Evolutionary conservation across 179 eudicot species (phyloP).

Genomic region (Carnegiea gigantea): DNA sequence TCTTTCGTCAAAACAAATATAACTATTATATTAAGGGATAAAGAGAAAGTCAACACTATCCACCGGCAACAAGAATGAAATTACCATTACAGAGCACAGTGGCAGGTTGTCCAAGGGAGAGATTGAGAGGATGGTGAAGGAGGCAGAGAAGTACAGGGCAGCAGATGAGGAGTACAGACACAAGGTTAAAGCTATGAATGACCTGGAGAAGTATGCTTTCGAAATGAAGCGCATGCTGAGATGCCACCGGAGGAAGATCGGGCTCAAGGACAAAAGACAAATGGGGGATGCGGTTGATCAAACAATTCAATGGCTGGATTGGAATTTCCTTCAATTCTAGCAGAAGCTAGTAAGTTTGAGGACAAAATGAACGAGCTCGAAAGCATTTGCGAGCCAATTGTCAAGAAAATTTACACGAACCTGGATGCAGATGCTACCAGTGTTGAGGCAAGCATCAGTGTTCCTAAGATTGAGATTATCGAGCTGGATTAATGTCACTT

Average conservation of each 20-base stretch:
- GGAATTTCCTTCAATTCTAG: constrained; percentile 5
- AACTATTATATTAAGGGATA: too few species aligned
- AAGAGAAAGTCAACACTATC: too few species aligned
- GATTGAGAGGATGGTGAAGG: constrained; percentile 19
- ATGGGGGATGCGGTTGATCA: constrained; percentile 20
- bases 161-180: constrained; percentile 13
- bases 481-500: constrained; percentile 10
- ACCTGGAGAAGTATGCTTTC: constrained; percentile 12
- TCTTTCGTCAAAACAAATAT: too few species aligned
- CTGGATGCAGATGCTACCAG: background rate
- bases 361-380: constrained; percentile 20
- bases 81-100: constrained; percentile 23
- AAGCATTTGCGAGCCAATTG: constrained; percentile 15
- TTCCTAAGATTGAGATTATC: constrained; percentile 10
- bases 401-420: background rate
- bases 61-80: constrained; percentile 14
- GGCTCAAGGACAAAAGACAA: constrained; percentile 17
- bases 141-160: constrained; percentile 18
- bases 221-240: background rate
- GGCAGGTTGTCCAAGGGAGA: constrained; percentile 22
- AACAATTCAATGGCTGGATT: constrained; percentile 13
- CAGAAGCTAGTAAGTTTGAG: background rate
- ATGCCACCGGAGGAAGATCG: constrained; percentile 1
- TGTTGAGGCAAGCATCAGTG: background rate
- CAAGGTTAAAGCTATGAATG: constrained; percentile 18